phyloP scores from a whole-genome alignment of 139 green algal genomes.

The Chlorella vulgaris region DNA sequence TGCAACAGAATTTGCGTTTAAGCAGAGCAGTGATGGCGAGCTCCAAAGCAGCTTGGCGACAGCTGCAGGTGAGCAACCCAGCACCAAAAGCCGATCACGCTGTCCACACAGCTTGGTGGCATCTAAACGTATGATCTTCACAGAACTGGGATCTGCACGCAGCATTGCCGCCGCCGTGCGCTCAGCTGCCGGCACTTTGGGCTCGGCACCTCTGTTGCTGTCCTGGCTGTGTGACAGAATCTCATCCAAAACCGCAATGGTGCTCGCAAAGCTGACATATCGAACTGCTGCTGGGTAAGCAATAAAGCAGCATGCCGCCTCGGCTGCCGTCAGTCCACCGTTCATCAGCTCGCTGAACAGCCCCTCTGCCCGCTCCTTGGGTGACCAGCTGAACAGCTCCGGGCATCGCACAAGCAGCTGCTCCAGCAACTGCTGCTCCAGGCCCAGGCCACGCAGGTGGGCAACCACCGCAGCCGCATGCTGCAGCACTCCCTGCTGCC shows the following conservation, averaged over 20 bases:
- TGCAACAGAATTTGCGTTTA: not conserved
- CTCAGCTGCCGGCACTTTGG: not conserved
- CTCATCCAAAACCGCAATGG: not conserved
- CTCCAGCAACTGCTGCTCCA: not conserved
- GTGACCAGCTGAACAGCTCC: not conserved
- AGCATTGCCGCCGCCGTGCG: not conserved
- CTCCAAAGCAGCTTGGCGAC: not conserved
- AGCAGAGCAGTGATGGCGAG: not conserved
- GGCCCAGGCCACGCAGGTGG: not conserved
- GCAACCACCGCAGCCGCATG: not conserved
- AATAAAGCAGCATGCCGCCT: not conserved
- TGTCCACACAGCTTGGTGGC: not conserved
- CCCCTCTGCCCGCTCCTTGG: not conserved
- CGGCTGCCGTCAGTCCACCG: not conserved
- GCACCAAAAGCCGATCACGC: not conserved
- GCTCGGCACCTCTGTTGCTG: not conserved
- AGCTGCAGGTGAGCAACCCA: not conserved
- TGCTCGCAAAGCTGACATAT: too few relatives aligned
- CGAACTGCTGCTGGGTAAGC: too few relatives aligned
- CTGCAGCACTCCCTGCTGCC: not conserved
- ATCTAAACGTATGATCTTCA: not conserved
- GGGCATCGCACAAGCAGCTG: not conserved
- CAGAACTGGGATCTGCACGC: too few relatives aligned
- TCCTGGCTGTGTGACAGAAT: not conserved
- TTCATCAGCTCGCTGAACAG: conserved; percentile 16